Conservation (phyloP, 176 grass and related monocot species). For the Triticum dicoccoides region DNA sequence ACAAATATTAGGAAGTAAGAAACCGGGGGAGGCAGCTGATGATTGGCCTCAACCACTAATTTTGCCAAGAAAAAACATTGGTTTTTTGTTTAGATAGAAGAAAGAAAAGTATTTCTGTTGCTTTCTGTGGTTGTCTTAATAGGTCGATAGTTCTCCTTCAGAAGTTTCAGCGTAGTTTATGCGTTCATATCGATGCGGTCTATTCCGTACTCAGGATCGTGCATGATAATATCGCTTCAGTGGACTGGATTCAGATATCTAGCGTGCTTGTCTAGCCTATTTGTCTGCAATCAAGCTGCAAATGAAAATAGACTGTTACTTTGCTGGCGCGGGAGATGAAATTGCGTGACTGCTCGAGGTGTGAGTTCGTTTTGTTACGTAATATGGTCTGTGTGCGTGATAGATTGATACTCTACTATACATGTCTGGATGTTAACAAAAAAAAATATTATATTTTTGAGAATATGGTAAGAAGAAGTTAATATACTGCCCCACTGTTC, state of each 20-base stretch:
- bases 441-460: no score
- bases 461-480: no score
- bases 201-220: not conserved
- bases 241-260: not conserved
- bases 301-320: no score
- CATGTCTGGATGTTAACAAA: no score
- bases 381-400: no score
- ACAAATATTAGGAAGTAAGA: not conserved
- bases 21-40: constrained; percentile 21
- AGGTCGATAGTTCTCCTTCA: not conserved
- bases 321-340: no score
- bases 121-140: not conserved
- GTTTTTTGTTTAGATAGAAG: not conserved
- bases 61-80: not conserved
- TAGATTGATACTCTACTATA: no score
- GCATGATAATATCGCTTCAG: not conserved
- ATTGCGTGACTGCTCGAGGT: no score
- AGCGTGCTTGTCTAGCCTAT: not conserved
- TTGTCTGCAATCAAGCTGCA: not conserved
- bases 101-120: not conserved
- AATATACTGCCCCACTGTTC: no score
- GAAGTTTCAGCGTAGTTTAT: not conserved
- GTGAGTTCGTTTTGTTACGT: no score
- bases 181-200: not conserved
- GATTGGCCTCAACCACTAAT: constrained; percentile 10